Evolutionary conservation across 257 asterid species (phyloP).

Genomic region (Jaltomata sinuosa): DNA sequence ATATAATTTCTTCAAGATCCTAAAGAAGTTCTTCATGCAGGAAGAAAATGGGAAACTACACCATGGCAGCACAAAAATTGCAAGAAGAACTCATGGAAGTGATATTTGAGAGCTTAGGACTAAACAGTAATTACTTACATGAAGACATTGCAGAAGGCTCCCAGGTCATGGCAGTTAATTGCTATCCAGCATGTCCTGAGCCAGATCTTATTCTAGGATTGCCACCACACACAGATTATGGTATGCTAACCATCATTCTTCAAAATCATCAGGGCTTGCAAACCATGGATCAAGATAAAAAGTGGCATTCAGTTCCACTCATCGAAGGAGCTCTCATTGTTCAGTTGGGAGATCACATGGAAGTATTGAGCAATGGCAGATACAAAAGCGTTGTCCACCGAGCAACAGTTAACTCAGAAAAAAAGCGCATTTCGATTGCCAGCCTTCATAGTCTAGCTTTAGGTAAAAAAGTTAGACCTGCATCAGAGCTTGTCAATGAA

Average conservation of each 20-base stretch:
- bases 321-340: slow-evolving; percentile 30
- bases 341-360: slow-evolving; percentile 58
- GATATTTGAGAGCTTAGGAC: slow-evolving; percentile 46
- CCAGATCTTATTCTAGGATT: slow-evolving; percentile 51
- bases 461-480: slow-evolving; percentile 35
- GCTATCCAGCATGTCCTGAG: slow-evolving; percentile 57
- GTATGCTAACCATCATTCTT: slow-evolving; percentile 34
- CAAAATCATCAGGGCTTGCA: slow-evolving; percentile 47
- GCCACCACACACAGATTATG: slow-evolving; percentile 59
- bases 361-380: slow-evolving; percentile 54
- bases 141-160: slow-evolving; percentile 40
- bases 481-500: slow-evolving; percentile 39
- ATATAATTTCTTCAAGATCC: neutral
- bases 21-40: slow-evolving; percentile 17
- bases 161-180: slow-evolving; percentile 43
- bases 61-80: slow-evolving; percentile 31
- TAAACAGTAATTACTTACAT: slow-evolving; percentile 29
- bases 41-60: slow-evolving; percentile 47
- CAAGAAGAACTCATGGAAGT: slow-evolving; percentile 31
- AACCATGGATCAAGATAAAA: slow-evolving; percentile 27
- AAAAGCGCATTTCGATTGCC: slow-evolving; percentile 39
- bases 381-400: slow-evolving; percentile 45
- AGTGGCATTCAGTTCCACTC: slow-evolving; percentile 42
- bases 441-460: slow-evolving; percentile 46
- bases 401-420: slow-evolving; percentile 36